Evolutionary conservation across 331 rosid species (phyloP).

Genomic region (Saraca asoca): DNA sequence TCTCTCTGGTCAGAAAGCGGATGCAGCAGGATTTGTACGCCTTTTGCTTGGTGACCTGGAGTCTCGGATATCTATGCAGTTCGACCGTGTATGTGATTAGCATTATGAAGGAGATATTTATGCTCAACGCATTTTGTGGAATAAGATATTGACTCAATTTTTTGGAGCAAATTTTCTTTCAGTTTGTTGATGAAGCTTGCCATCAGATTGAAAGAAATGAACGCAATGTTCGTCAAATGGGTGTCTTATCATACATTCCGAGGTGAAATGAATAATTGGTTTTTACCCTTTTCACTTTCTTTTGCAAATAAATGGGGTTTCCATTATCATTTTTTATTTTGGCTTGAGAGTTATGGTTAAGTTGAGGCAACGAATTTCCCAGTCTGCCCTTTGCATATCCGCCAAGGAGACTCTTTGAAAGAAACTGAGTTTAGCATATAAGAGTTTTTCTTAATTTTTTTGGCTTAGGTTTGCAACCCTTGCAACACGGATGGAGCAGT

Average conservation of each 20-base stretch:
- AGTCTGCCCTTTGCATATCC: no score
- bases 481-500: constrained; percentile 97
- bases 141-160: constrained; percentile 32
- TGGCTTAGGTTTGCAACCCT: constrained; percentile 81
- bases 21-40: constrained; percentile 94
- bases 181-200: constrained; percentile 95
- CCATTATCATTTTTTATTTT: no score
- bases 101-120: constrained; percentile 19
- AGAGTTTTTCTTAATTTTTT: constrained; percentile 19
- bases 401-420: no score
- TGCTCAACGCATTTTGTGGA: constrained; percentile 28
- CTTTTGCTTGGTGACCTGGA: constrained; percentile 89
- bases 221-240: constrained; percentile 79
- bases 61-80: constrained; percentile 75
- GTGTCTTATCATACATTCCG: constrained; percentile 85
- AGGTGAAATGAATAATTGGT: constrained; percentile 53
- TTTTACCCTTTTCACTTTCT: neutral
- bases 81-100: constrained; percentile 69
- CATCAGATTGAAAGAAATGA: constrained; percentile 91
- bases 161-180: constrained; percentile 36
- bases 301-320: constrained; percentile 5
- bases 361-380: neutral
- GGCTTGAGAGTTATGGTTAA: constrained; percentile 2
- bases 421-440: no score
- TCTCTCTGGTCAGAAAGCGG: constrained; percentile 90